phyloP scores from a whole-genome alignment of 73 alveolate species.

The Blepharisma stoltei region DNA sequence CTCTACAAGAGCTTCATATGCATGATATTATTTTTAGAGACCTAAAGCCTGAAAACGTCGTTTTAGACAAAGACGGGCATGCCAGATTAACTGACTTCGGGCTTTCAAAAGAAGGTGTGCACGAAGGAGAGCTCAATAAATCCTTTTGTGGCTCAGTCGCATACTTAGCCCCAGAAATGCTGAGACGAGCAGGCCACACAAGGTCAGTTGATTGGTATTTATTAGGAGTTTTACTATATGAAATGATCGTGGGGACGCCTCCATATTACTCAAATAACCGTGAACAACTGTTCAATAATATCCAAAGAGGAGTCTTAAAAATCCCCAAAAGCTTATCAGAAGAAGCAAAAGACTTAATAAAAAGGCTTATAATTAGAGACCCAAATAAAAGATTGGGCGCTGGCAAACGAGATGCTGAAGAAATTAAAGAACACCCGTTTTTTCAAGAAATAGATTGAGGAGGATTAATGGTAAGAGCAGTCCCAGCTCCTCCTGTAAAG shows the following conservation, averaged over 20 bases:
- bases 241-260: conserved; percentile 90
- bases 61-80: conserved; percentile 89
- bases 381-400: conserved; percentile 73
- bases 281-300: conserved; percentile 87
- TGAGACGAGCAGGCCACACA: conserved; percentile 80
- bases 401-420: conserved; percentile 76
- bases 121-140: conserved; percentile 55
- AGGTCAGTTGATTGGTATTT: conserved; percentile 92
- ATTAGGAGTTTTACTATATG: conserved; percentile 89
- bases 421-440: conserved; percentile 78
- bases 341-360: conserved; percentile 78
- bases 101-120: conserved; percentile 72
- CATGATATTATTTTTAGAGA: conserved; percentile 75
- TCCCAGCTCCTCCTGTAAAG: conserved; percentile 6
- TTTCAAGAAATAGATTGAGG: conserved; percentile 75
- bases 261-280: conserved; percentile 80
- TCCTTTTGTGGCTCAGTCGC: conserved; percentile 91
- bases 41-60: conserved; percentile 84
- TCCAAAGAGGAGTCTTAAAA: conserved; percentile 77
- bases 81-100: conserved; percentile 93
- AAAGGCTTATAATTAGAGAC: conserved; percentile 61
- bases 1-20: conserved; percentile 73
- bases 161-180: conserved; percentile 92
- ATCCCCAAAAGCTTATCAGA: conserved; percentile 72
- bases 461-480: conserved; percentile 58